A percentile compares a stretch with the other conserved stretches of the same genome.
These are phyloP conservation scores for Ganoderma leucocontextum DNA, from an alignment of 1,284 basidiomycete species.

Conservation along the genomic window DNA sequence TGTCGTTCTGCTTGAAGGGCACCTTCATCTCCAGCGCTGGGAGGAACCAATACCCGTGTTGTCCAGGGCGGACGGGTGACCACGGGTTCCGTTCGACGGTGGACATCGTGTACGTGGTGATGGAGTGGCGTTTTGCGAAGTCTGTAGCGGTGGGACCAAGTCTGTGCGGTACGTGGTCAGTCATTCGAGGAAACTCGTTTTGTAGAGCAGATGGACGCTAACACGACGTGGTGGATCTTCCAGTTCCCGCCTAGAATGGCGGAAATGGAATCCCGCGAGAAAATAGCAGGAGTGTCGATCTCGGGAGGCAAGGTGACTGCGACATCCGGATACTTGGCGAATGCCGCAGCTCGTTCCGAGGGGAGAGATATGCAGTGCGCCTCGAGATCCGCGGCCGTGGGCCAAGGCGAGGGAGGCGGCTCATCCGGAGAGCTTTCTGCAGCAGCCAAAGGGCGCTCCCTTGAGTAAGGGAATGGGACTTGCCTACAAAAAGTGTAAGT, in stretches of 20 bases:
- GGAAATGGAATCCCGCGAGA: slow-evolving; percentile 15
- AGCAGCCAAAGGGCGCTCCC: not conserved
- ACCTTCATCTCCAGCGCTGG: not conserved
- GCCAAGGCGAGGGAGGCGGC: not conserved
- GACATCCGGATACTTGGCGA: slow-evolving; percentile 6
- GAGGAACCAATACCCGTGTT: slow-evolving; percentile 9
- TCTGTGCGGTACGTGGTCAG: not conserved
- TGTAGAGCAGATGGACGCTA: not conserved
- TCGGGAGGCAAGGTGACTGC: not conserved
- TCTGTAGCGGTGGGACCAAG: not conserved
- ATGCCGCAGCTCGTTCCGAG: not conserved
- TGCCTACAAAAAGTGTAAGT: not conserved
- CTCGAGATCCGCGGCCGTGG: not conserved
- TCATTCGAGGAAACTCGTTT: not conserved
- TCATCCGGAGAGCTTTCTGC: not conserved
- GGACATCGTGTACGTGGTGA: not conserved
- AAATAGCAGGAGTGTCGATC: not conserved
- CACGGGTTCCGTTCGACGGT: slow-evolving; percentile 1
- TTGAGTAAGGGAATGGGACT: not conserved
- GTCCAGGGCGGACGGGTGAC: not conserved
- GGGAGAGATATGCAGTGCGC: not conserved
- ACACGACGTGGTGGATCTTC: slow-evolving; percentile 7
- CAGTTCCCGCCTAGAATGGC: slow-evolving; percentile 12
- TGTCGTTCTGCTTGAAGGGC: not conserved
- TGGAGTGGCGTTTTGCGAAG: not conserved